Evolutionary conservation across 2,329 filamentous ascomycete genomes (phyloP).

Genomic region (Sclerotinia trifoliorum): DNA sequence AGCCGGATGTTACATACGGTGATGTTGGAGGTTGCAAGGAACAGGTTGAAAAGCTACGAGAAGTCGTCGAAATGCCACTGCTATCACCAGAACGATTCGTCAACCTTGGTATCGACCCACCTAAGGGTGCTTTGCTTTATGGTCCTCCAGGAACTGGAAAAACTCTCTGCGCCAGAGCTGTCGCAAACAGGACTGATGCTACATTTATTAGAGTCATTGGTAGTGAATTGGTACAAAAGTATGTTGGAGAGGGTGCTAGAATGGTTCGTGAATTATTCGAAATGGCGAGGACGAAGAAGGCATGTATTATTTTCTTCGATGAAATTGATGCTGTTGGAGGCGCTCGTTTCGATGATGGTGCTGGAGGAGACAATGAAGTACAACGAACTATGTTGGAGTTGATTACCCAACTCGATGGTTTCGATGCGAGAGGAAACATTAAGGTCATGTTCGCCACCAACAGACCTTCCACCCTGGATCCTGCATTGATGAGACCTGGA

Average conservation of each 20-base stretch:
- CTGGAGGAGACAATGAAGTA: slow-evolving; percentile 95
- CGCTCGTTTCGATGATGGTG: slow-evolving; percentile 93
- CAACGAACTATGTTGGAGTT: slow-evolving; percentile 97
- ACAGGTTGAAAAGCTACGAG: slow-evolving; percentile 97
- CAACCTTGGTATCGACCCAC: slow-evolving; percentile 97
- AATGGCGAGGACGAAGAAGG: slow-evolving; percentile 99
- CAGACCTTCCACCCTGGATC: slow-evolving; percentile 89
- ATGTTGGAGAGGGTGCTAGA: slow-evolving; percentile 94
- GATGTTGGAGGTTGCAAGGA: slow-evolving; percentile 99
- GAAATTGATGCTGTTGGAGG: slow-evolving; percentile 97
- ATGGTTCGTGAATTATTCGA: slow-evolving; percentile 99
- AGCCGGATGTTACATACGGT: slow-evolving; percentile 97
- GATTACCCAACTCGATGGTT: slow-evolving; percentile 94
- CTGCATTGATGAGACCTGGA: slow-evolving; percentile 94
- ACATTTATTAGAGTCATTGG: slow-evolving; percentile 99
- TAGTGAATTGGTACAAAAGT: slow-evolving; percentile 97
- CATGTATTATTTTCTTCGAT: slow-evolving; percentile 99
- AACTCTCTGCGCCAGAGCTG: slow-evolving; percentile 94
- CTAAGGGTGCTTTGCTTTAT: slow-evolving; percentile 95
- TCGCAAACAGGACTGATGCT: slow-evolving; percentile 95
- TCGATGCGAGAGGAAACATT: slow-evolving; percentile 95
- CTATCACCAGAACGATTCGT: slow-evolving; percentile 96
- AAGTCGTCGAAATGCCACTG: slow-evolving; percentile 98
- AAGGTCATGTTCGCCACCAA: slow-evolving; percentile 99
- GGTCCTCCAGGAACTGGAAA: slow-evolving; percentile 98